These are phyloP conservation scores for Corylus heterophylla DNA, from an alignment of 306 rosid genomes.

Conservation along the genomic window DNA sequence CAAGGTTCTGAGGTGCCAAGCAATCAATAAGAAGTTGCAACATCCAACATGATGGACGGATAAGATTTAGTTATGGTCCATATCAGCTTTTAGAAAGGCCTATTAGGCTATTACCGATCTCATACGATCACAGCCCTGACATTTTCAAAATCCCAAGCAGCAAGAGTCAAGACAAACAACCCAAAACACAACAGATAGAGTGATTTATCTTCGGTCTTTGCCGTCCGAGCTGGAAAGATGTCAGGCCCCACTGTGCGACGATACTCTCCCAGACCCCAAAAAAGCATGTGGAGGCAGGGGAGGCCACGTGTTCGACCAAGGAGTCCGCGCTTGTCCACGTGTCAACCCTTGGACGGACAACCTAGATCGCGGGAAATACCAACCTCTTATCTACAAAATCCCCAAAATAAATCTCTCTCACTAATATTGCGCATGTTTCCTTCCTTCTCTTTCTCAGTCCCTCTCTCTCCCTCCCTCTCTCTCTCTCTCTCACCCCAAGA, in stretches of 20 bases:
- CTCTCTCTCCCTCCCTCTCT: neutral
- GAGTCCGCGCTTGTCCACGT: constrained; percentile 53
- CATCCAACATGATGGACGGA: neutral
- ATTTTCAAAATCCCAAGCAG: constrained; percentile 9
- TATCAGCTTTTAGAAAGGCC: neutral
- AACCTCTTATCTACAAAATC: constrained; percentile 71
- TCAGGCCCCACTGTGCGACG: constrained; percentile 36
- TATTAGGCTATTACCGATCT: neutral
- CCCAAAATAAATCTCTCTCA: constrained; percentile 16
- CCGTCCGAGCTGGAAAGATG: constrained; percentile 64
- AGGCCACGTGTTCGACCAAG: constrained; percentile 43
- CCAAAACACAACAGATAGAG: constrained; percentile 40
- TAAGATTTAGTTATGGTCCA: neutral
- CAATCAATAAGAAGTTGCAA: neutral
- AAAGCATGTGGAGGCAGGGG: constrained; percentile 54
- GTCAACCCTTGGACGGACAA: constrained; percentile 53
- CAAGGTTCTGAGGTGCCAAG: neutral
- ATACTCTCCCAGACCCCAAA: constrained; percentile 6
- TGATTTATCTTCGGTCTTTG: constrained; percentile 19
- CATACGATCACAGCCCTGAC: neutral
- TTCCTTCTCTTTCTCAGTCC: neutral
- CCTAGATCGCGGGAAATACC: constrained; percentile 66
- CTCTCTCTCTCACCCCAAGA: constrained; percentile 11
- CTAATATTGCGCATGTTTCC: constrained; percentile 26
- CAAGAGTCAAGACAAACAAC: constrained; percentile 27